A percentile compares a stretch with the other conserved stretches of the same genome.
These are phyloP conservation scores for Fusarium sp. DNA, from an alignment of 2,329 filamentous ascomycete genomes.

Conservation along the genomic window DNA sequence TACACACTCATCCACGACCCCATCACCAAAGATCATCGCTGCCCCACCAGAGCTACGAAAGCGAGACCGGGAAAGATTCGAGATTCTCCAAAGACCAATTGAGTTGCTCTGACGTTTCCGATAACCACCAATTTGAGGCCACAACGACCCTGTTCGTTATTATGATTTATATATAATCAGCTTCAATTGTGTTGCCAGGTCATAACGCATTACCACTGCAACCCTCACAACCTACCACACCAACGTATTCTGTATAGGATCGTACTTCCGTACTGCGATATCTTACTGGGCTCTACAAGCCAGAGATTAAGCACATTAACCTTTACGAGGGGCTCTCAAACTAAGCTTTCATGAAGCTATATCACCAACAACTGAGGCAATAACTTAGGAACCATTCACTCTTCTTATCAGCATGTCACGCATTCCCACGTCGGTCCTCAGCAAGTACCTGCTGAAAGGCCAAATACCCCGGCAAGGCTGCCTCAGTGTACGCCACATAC, in stretches of 20 bases:
- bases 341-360: neutral
- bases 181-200: constrained; percentile 3
- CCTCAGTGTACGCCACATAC: constrained; percentile 40
- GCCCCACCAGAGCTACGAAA: constrained; percentile 25
- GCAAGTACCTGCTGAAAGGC: constrained; percentile 62
- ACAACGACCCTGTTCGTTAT: neutral
- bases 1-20: neutral
- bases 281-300: neutral
- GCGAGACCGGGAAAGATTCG: constrained; percentile 2
- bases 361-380: neutral
- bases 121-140: neutral
- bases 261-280: neutral
- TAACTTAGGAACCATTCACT: neutral
- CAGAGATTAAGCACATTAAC: neutral
- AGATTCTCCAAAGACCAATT: neutral
- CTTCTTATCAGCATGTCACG: constrained; percentile 54
- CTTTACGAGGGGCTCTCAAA: neutral
- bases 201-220: constrained; percentile 6
- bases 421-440: constrained; percentile 57
- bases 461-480: constrained; percentile 58
- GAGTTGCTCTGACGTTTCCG: neutral
- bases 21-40: neutral
- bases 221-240: constrained; percentile 9
- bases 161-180: neutral
- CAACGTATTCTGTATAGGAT: constrained; percentile 2